Evolutionary conservation across 768 basidiomycete species (phyloP), one percentile per base, ranked within the genome.

Genomic region (Lactarius tabidus): DNA sequence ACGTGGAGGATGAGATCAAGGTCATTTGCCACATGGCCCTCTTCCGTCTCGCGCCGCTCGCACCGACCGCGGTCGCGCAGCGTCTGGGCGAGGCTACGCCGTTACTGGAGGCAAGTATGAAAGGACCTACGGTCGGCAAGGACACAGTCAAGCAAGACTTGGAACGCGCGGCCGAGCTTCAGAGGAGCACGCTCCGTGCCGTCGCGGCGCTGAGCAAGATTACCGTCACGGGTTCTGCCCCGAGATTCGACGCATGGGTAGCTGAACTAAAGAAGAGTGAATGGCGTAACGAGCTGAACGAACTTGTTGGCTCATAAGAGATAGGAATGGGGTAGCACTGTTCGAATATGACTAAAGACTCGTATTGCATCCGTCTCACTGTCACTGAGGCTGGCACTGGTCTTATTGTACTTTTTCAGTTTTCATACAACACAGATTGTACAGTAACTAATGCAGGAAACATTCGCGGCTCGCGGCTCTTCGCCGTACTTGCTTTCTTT

Each of bases 1-100:
- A 99, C 74, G 88, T 90, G 61, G 91, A 91, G 6, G 95, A 98
- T 74, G 97, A 98, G 74, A 92, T 99, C 80, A 98, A 98, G 76
- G 93, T 98, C 54, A 85, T 98, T 65, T 94, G 89, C 59, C 93
- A 96, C 75, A 92, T 99, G 85, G 90, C 96, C 80, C 83, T 98
- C 43, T 92, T 93, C 81, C 88, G 95, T 12, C 85, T 98, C 18
- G 86, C 93, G 9, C 89, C 91, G 70, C 84, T 95, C 18, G 90
- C 93, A 2, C 93, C 93, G 17, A 86, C 89, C 0, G 87, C 90
- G 36, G 86, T 98, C 29, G 82, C 89, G 1, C 90, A 90, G 68
- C 84, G 90, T 29, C 80, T 98, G 64, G 93, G 95, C 69, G 91
- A 90, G 66, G 86, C 89, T 28, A 91, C 92, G 31, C 89, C 90